Base-by-base conservation (phyloP, 75 land plant genomes). In the Larix kaempferi region DNA sequence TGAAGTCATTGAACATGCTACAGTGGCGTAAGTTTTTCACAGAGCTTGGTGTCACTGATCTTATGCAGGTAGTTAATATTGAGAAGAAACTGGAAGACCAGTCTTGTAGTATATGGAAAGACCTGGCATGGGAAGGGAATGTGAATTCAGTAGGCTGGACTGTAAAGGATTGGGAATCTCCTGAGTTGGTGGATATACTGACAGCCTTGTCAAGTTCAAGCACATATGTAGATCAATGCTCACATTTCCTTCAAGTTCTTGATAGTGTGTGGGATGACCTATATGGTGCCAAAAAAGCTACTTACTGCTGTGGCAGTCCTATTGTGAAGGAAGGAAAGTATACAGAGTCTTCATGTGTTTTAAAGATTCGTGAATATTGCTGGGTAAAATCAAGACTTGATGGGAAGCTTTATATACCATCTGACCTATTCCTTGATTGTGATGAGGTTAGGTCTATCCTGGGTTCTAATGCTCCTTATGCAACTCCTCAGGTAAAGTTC, bases 341-440 rank as follows among this genome's bases (percentile, higher is more conserved):
- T 4, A 86, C 88, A 62, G 73, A 75, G 56, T 86, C 96, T 52
- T 90, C 94, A 22, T 88, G 89, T 65, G 76, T 90, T 56, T 78
- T 81, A 75, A 78, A 82, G 54, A 80, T 96, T 19, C 76, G 80
- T 69, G 78, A 85, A 57, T 61, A 76, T 63, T 49, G 74, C 63
- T 95, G 98, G 98, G 73, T 93, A 13, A 82, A 79, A 44, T 95
- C 94, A 26, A 93, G 81, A 73, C 81, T 88, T 82, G 96, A 91
- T 78, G 76, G 80, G 17, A 79, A 85, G 19, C 88, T 93, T 63
- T 85, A 91, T 62, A 60, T 79, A 33, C 91, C 96, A 71, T 84
- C 80, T 64, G 88, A 90, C 74, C 82, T 95, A 17, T 95, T 84
- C 74, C 82, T 86, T 77, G 89, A 84, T 52, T 94, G 87, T 79